A percentile compares a stretch with the other conserved stretches of the same genome.
Conservation (phyloP, 2,329 filamentous ascomycete genomes). For the Leptographium galeiforme region DNA sequence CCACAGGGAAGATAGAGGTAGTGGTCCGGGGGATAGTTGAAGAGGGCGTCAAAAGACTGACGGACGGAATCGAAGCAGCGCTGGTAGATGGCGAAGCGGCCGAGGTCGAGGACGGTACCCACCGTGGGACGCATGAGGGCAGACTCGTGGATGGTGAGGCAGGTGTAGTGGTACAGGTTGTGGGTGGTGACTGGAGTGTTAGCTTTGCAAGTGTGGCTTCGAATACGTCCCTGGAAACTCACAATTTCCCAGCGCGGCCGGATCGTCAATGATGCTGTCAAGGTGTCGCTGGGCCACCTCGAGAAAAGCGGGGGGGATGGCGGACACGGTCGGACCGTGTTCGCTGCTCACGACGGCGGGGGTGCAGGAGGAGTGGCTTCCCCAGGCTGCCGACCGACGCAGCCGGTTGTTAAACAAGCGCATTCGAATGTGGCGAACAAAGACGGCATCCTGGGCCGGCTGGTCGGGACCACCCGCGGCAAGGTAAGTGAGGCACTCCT, state of each 20-base stretch:
- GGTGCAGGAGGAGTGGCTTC: too few species aligned
- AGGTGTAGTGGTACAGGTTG: constrained; percentile 5
- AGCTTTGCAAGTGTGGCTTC: not conserved
- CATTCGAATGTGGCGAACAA: constrained; percentile 27
- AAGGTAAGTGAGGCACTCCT: constrained; percentile 37
- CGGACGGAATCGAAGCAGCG: constrained; percentile 7
- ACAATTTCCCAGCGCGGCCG: not conserved
- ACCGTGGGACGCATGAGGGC: not conserved
- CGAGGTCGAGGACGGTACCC: not conserved
- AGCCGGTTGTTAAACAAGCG: constrained; percentile 7
- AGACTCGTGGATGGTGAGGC: constrained; percentile 8
- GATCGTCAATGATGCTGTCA: not conserved
- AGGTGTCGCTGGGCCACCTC: not conserved
- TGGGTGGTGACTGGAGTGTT: constrained; percentile 1
- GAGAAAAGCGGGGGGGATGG: not conserved
- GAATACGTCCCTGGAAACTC: too few species aligned
- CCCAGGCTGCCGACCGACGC: not conserved
- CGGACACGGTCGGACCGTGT: not conserved
- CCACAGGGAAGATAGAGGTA: constrained; percentile 1
- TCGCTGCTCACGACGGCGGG: not conserved
- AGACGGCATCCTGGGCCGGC: constrained; percentile 30
- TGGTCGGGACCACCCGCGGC: constrained; percentile 13
- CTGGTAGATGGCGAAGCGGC: constrained; percentile 6
- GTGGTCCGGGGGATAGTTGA: constrained; percentile 1
- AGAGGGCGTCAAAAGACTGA: constrained; percentile 7